These are phyloP conservation scores for Pulveroboletus ridleyi DNA, from an alignment of 1,284 basidiomycete species.

Conservation along the genomic window DNA sequence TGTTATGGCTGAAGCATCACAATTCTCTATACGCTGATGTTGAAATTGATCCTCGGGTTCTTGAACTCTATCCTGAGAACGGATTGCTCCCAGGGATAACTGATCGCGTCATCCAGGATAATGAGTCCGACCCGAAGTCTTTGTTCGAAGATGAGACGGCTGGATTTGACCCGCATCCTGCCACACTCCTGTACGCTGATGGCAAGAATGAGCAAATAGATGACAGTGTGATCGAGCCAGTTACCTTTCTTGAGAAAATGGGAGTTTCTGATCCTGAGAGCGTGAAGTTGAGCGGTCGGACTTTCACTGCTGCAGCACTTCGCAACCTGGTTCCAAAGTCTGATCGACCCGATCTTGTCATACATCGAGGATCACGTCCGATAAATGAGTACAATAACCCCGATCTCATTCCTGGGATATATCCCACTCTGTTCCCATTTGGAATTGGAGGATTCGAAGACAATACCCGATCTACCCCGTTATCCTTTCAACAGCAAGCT, in stretches of 20 bases:
- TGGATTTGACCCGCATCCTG: not conserved
- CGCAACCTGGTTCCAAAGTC: not conserved
- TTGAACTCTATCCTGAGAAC: not conserved
- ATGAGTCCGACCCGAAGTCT: not conserved
- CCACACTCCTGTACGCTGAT: not conserved
- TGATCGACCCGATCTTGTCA: not conserved
- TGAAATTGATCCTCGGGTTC: not conserved
- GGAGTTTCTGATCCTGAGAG: not conserved
- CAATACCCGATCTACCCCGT: not conserved
- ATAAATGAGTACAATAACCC: not conserved
- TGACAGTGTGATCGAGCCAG: not conserved
- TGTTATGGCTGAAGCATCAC: not conserved
- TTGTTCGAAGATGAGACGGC: not conserved
- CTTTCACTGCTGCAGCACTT: not conserved
- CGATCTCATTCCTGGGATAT: not conserved
- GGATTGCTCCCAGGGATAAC: not conserved
- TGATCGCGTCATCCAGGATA: not conserved
- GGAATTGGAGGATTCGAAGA: not conserved
- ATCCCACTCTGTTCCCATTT: not conserved
- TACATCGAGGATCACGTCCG: not conserved
- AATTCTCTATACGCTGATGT: not conserved
- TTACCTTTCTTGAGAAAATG: not conserved
- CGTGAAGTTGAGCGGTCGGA: not conserved
- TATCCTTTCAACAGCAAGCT: not conserved
- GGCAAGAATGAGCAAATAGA: no score